A percentile compares a stretch with the other conserved stretches of the same genome.
phyloP scores from a whole-genome alignment of 768 basidiomycete species.

The Galerina sulciceps region DNA sequence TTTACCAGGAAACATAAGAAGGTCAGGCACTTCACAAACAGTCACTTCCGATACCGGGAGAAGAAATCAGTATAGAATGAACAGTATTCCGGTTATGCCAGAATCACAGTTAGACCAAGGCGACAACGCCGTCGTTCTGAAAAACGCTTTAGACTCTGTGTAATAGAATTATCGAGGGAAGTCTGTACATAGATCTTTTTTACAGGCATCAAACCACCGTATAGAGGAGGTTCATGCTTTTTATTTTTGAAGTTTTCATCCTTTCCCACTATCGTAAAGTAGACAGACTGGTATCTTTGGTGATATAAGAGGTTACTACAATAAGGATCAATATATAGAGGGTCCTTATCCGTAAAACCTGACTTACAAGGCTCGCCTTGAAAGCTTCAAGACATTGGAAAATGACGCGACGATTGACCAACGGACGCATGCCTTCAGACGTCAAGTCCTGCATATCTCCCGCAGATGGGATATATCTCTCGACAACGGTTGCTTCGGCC shows the following conservation, averaged over 20 bases:
- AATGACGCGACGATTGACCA: background rate
- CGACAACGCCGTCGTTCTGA: background rate
- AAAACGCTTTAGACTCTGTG: too few relatives aligned
- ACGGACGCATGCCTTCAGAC: background rate
- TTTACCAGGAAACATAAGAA: background rate
- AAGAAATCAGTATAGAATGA: background rate
- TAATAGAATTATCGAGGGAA: background rate
- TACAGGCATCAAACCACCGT: conserved; percentile 26
- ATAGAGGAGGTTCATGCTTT: too few relatives aligned
- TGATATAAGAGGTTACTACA: too few relatives aligned
- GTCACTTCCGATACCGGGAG: background rate
- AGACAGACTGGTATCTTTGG: too few relatives aligned
- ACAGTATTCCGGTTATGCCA: background rate
- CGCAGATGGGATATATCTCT: background rate
- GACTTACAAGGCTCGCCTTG: background rate
- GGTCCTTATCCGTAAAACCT: too few relatives aligned
- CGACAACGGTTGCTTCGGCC: background rate
- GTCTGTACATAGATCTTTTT: conserved; percentile 20
- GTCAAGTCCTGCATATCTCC: too few relatives aligned
- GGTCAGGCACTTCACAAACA: background rate
- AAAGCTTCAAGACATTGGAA: background rate
- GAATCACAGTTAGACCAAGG: background rate
- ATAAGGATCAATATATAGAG: too few relatives aligned
- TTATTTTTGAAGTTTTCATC: too few relatives aligned
- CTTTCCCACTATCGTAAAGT: too few relatives aligned